Evolutionary conservation across 2,329 filamentous ascomycete genomes (phyloP).

Genomic region (Gaeumannomyces sp.): DNA sequence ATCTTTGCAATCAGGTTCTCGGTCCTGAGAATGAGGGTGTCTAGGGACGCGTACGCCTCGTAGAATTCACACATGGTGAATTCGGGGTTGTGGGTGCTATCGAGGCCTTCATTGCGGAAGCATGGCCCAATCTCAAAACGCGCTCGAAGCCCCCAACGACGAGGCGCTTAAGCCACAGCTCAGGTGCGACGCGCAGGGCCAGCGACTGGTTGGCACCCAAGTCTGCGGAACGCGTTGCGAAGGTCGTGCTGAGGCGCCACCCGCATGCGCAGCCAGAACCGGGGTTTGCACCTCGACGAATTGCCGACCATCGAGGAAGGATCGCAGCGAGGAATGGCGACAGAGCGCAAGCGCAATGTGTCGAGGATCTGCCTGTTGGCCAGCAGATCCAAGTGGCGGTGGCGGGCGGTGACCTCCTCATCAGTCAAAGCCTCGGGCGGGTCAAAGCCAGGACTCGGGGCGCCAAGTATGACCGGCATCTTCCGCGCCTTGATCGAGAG

Average conservation of each 20-base stretch:
- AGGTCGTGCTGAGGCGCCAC: conserved; percentile 83
- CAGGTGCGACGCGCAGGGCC: conserved; percentile 81
- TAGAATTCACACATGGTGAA: conserved; percentile 99
- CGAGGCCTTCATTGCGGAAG: conserved; percentile 90
- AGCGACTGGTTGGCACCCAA: conserved; percentile 48
- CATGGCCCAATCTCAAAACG: conserved; percentile 85
- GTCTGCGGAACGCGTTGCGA: conserved; percentile 72
- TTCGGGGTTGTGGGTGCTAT: conserved; percentile 90
- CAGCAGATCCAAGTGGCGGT: conserved; percentile 81
- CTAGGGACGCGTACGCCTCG: conserved; percentile 71
- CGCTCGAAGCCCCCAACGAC: conserved; percentile 82
- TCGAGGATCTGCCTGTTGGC: conserved; percentile 64
- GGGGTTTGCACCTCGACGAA: conserved; percentile 91
- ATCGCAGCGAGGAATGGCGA: conserved; percentile 67
- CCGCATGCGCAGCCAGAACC: conserved; percentile 72
- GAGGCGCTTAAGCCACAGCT: conserved; percentile 89
- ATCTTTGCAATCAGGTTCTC: conserved; percentile 40
- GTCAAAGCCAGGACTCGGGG: not conserved
- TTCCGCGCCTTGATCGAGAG: conserved; percentile 64
- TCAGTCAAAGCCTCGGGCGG: conserved; percentile 57
- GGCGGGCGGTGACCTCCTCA: conserved; percentile 59
- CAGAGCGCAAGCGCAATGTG: conserved; percentile 65
- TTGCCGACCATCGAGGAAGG: conserved; percentile 61
- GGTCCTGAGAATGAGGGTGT: conserved; percentile 69
- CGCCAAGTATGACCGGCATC: conserved; percentile 54